Percentiles rank a stretch among this genome's conserved stretches.
Evolutionary conservation across 2,329 filamentous ascomycete genomes (phyloP).

Genomic region (Ilyonectria sp.): DNA sequence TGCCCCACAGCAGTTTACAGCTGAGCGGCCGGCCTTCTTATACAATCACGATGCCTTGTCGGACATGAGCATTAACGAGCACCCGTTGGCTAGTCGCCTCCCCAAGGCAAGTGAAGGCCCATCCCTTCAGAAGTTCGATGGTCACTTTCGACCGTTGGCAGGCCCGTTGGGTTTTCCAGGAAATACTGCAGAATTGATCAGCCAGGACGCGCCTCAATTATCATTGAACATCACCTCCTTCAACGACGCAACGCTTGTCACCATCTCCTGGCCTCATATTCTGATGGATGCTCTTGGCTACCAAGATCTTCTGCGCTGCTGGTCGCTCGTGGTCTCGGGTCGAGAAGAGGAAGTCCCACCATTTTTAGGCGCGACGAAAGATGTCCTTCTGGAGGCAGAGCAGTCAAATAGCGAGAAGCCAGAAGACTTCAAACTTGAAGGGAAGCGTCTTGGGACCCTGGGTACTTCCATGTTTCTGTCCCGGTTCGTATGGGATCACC

Average conservation of each 20-base stretch:
- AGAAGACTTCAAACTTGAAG: slow-evolving; percentile 46
- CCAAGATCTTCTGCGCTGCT: too few species aligned
- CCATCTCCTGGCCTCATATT: too few species aligned
- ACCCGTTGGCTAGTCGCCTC: not conserved
- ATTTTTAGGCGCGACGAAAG: slow-evolving; percentile 5
- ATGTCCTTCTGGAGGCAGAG: slow-evolving; percentile 1
- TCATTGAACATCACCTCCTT: too few species aligned
- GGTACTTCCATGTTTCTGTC: not conserved
- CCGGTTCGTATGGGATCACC: slow-evolving; percentile 51
- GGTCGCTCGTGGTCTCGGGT: too few species aligned
- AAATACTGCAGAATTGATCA: too few species aligned
- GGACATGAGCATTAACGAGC: slow-evolving; percentile 1
- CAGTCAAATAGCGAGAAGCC: slow-evolving; percentile 20
- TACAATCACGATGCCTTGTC: not conserved
- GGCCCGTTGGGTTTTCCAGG: too few species aligned
- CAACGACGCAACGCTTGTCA: too few species aligned
- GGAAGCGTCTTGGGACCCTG: not conserved
- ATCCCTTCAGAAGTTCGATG: slow-evolving; percentile 3
- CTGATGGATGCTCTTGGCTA: too few species aligned
- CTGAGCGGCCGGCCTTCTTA: not conserved
- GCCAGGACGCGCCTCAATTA: too few species aligned
- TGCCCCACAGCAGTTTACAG: not conserved
- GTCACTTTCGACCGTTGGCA: too few species aligned
- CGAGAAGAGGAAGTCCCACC: not conserved
- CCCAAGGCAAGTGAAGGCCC: slow-evolving; percentile 1